Base-by-base conservation (phyloP, 2,329 filamentous ascomycete species). In the Pseudopithomyces chartarum region DNA sequence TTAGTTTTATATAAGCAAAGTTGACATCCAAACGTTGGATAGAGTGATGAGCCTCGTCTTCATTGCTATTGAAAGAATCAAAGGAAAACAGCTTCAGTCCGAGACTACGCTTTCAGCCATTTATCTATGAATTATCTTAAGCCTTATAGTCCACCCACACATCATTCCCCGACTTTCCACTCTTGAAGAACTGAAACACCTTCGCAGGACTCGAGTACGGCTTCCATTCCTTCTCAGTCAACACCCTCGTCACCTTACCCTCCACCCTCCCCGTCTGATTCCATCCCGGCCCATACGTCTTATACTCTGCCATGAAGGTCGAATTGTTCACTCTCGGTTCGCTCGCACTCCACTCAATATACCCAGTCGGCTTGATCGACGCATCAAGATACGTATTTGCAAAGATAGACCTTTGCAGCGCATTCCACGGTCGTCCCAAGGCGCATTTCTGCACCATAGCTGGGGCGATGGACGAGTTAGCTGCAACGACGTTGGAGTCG, bases 341-440 rank as follows among this genome's bases (percentile, higher is more conserved):
- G 7, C 73, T 78, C 22, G 66, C 58, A 13, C 75, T 65, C 85
- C 85, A 87, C 11, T 77, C 64, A 36, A 84, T 84, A 64, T 87
- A 88, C 1, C 85, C 86, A 1, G 74, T 77, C 0, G 81, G 75
- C 36, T 75, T 60, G 23, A 88, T 82, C 44, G 80, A 83, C 5
- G 77, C 77, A 64, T 88, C 85, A 6, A 87, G 74, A 59, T 83
- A 84, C 1, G 76, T 80, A 11, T 81, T 71, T 52, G 83, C 81
- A 60, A 87, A 87, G 57, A 88, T 78, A 33, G 82, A 84, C 19
- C 83, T 79, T 59, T 87, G 84, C 43, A 78, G 73, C 0, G 80
- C 76, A 64, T 89, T 88, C 78, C 86, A 88, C 0, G 86, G 86
- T n/a, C 86, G 73, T 1, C 86, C 86, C 0, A 88, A 79, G 0